Percentiles rank a stretch among this genome's conserved stretches.
Conservation (phyloP, 2,329 filamentous ascomycete species). For the Microdochium trichocladiopsis region DNA sequence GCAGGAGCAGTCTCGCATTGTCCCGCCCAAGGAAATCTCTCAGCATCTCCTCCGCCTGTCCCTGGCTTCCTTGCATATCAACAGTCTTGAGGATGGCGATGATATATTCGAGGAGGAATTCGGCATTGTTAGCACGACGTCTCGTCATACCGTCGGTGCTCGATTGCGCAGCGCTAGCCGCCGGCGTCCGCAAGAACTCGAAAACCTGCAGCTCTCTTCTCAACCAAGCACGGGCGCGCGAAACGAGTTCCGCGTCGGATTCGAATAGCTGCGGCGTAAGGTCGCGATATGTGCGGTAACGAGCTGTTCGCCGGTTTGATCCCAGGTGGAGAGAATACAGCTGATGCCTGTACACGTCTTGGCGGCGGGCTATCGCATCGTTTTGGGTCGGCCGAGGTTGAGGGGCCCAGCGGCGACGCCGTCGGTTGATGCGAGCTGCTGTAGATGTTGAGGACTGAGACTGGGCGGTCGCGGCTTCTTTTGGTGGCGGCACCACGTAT, state of each 20-base stretch:
- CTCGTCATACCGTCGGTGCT: slow-evolving; percentile 15
- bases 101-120: slow-evolving; percentile 82
- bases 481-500: slow-evolving; percentile 40
- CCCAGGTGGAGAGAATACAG: slow-evolving; percentile 79
- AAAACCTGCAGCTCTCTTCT: slow-evolving; percentile 82
- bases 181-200: slow-evolving; percentile 50
- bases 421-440: slow-evolving; percentile 6
- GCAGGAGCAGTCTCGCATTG: slow-evolving; percentile 69
- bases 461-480: background rate
- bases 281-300: slow-evolving; percentile 51
- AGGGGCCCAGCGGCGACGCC: slow-evolving; percentile 6
- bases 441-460: slow-evolving; percentile 5
- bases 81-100: slow-evolving; percentile 76
- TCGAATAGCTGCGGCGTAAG: slow-evolving; percentile 62
- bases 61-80: slow-evolving; percentile 71
- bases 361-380: slow-evolving; percentile 48
- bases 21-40: slow-evolving; percentile 70
- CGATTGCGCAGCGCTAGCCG: slow-evolving; percentile 9
- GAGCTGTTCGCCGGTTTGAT: slow-evolving; percentile 63
- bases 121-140: slow-evolving; percentile 60
- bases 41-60: slow-evolving; percentile 73
- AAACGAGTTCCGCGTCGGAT: slow-evolving; percentile 59
- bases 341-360: slow-evolving; percentile 63
- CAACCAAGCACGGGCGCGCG: slow-evolving; percentile 73
- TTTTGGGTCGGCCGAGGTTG: slow-evolving; percentile 12